phyloP scores from a whole-genome alignment of 2,329 filamentous ascomycete species.

The Onygenales sp. region DNA sequence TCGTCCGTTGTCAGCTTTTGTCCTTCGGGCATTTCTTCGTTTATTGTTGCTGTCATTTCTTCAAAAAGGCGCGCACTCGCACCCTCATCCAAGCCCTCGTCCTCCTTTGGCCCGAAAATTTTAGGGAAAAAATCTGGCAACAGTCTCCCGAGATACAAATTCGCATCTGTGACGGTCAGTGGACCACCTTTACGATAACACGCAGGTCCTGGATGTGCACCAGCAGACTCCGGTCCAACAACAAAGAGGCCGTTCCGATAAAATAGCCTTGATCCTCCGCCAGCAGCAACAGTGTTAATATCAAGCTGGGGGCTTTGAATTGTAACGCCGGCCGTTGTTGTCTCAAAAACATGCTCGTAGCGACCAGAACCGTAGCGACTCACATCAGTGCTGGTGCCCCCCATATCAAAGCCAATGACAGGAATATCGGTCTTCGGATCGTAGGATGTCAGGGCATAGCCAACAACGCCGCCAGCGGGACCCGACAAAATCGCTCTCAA shows the following conservation, averaged over 20 bases:
- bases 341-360: constrained; percentile 89
- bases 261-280: constrained; percentile 60
- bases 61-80: constrained; percentile 64
- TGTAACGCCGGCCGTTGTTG: constrained; percentile 78
- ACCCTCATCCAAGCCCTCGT: constrained; percentile 63
- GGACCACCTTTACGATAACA: constrained; percentile 88
- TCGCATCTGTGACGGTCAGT: constrained; percentile 87
- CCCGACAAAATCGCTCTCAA: constrained; percentile 79
- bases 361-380: constrained; percentile 72
- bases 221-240: constrained; percentile 80
- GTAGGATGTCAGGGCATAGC: constrained; percentile 81
- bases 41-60: constrained; percentile 66
- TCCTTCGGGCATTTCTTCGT: constrained; percentile 55
- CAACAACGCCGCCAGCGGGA: constrained; percentile 86
- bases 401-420: constrained; percentile 91
- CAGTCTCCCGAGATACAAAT: constrained; percentile 72
- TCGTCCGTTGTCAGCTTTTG: constrained; percentile 64
- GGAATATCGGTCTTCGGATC: constrained; percentile 68
- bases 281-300: constrained; percentile 85
- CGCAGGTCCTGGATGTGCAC: constrained; percentile 79
- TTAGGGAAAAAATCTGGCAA: constrained; percentile 87
- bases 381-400: constrained; percentile 81
- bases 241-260: constrained; percentile 69
- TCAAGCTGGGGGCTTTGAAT: constrained; percentile 83
- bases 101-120: constrained; percentile 79